These are phyloP conservation scores for Aphanomyces euteiches DNA, from an alignment of 352 stramenopile genomes.

Conservation along the genomic window DNA sequence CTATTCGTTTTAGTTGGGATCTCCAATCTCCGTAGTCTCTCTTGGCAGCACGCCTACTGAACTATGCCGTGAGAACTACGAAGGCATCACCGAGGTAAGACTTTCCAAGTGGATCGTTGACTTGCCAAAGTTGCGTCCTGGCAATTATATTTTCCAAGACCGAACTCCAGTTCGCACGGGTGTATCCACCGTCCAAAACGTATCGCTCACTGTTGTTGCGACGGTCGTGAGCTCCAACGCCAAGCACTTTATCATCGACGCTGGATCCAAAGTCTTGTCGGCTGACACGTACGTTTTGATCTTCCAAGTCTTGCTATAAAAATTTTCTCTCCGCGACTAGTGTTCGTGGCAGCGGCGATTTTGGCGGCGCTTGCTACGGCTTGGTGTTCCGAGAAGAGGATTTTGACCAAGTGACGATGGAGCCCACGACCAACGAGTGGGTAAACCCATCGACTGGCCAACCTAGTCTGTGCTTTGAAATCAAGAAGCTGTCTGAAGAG, in stretches of 20 bases:
- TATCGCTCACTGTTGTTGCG: slow-evolving; percentile 51
- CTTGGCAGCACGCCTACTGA: slow-evolving; percentile 68
- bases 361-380: slow-evolving; percentile 54
- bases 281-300: slow-evolving; percentile 46
- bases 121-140: slow-evolving; percentile 48
- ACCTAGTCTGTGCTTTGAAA: slow-evolving; percentile 52
- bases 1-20: slow-evolving; percentile 35
- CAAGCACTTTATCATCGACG: slow-evolving; percentile 71
- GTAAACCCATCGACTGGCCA: slow-evolving; percentile 39
- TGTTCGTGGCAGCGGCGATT: slow-evolving; percentile 37
- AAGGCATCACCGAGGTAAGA: slow-evolving; percentile 60
- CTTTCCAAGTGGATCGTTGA: no score
- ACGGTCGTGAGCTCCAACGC: slow-evolving; percentile 72
- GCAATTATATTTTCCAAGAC: slow-evolving; percentile 75
- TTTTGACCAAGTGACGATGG: slow-evolving; percentile 49
- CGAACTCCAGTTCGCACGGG: slow-evolving; percentile 68
- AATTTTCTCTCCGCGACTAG: slow-evolving; percentile 12
- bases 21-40: slow-evolving; percentile 56
- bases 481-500: slow-evolving; percentile 71
- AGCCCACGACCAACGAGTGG: slow-evolving; percentile 43
- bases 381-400: slow-evolving; percentile 68
- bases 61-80: slow-evolving; percentile 51
- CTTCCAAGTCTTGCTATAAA: not conserved
- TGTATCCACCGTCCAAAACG: slow-evolving; percentile 52
- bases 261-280: slow-evolving; percentile 66